phyloP scores from a whole-genome alignment of 139 green algal species.

The Chlorella sp. region DNA sequence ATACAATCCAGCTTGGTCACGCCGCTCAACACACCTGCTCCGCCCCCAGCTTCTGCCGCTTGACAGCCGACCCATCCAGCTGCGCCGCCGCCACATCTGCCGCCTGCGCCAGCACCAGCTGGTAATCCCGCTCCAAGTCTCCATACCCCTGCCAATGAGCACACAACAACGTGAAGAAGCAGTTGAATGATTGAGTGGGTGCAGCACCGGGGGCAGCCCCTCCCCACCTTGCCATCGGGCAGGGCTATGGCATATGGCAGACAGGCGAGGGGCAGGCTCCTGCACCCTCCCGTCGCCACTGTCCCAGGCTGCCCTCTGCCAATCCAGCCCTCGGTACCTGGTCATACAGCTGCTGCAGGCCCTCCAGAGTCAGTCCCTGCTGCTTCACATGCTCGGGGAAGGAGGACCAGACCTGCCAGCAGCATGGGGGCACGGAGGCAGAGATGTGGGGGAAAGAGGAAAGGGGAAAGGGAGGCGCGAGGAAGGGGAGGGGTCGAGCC shows the following conservation, averaged over 20 bases:
- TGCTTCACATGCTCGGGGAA: conserved; percentile 30
- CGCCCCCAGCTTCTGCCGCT: background rate
- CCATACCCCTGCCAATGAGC: conserved; percentile 14
- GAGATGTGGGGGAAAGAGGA: background rate
- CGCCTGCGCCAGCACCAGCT: conserved; percentile 17
- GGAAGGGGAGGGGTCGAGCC: background rate
- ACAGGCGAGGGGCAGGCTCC: background rate
- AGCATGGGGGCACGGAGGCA: background rate
- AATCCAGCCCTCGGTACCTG: background rate
- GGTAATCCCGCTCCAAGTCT: conserved; percentile 41
- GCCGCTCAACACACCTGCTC: background rate
- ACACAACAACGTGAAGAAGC: background rate
- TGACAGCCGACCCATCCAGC: background rate
- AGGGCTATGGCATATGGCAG: background rate
- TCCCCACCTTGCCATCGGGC: background rate
- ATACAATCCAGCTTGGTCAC: background rate
- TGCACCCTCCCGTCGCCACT: no score
- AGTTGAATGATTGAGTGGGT: background rate
- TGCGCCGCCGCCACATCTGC: background rate
- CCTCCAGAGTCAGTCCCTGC: conserved; percentile 37
- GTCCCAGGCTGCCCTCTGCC: no score
- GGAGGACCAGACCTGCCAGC: conserved; percentile 23
- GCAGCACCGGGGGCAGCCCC: no score
- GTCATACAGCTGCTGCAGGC: conserved; percentile 38
- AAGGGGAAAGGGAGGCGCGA: background rate